Evolutionary conservation across 2,329 filamentous ascomycete species (phyloP).

Genomic region (Pezicula neosporulosa): DNA sequence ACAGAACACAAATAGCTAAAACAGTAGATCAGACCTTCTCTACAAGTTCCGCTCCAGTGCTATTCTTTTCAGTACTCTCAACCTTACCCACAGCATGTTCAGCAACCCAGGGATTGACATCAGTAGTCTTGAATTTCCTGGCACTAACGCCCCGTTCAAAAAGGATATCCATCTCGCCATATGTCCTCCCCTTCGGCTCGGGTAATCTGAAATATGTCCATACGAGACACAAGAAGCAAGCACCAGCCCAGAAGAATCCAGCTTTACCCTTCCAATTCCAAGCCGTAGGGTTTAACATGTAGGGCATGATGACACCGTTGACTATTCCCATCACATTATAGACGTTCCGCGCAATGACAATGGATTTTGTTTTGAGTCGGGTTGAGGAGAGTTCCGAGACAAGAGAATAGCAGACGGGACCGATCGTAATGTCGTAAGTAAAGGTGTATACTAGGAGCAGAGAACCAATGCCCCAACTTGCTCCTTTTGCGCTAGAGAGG

Average conservation of each 20-base stretch:
- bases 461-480: slow-evolving; percentile 38
- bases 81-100: slow-evolving; percentile 32
- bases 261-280: slow-evolving; percentile 87
- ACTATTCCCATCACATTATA: slow-evolving; percentile 72
- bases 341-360: slow-evolving; percentile 75
- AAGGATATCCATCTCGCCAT: slow-evolving; percentile 78
- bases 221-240: slow-evolving; percentile 75
- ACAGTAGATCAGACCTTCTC: neutral
- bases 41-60: no score
- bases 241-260: slow-evolving; percentile 83
- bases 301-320: slow-evolving; percentile 76
- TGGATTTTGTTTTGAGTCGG: slow-evolving; percentile 82
- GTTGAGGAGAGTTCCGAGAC: slow-evolving; percentile 80
- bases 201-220: slow-evolving; percentile 82
- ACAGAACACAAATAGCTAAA: no score
- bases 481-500: slow-evolving; percentile 25
- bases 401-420: slow-evolving; percentile 83
- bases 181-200: slow-evolving; percentile 74
- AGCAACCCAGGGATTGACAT: slow-evolving; percentile 60
- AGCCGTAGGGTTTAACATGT: slow-evolving; percentile 82
- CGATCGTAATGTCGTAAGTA: slow-evolving; percentile 79
- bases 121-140: slow-evolving; percentile 42
- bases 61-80: no score
- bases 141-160: slow-evolving; percentile 65
- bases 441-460: slow-evolving; percentile 82